Evolutionary conservation across 2,329 filamentous ascomycete species (phyloP).

Genomic region (Clathrospora elynae): DNA sequence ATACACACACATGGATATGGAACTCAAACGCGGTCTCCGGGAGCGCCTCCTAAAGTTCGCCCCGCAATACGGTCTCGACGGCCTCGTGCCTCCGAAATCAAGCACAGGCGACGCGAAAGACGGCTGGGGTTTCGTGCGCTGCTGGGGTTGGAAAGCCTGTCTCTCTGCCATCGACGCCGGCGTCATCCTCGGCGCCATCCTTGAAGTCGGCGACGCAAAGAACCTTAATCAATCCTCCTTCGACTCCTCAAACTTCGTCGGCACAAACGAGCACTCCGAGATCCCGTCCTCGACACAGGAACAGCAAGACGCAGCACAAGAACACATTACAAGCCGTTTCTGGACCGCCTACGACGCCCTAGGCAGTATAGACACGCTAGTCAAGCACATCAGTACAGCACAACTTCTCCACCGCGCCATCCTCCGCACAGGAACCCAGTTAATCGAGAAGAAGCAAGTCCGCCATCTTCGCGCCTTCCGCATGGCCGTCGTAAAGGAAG

Average conservation of each 20-base stretch:
- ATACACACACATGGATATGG: constrained; percentile 98
- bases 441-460: constrained; percentile 93
- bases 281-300: constrained; percentile 25
- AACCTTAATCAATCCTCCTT: constrained; percentile 39
- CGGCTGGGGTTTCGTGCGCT: constrained; percentile 95
- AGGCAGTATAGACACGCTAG: constrained; percentile 67
- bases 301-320: constrained; percentile 46
- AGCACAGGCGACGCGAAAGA: constrained; percentile 76
- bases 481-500: constrained; percentile 94
- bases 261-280: constrained; percentile 34
- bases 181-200: constrained; percentile 87
- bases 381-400: constrained; percentile 77
- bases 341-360: constrained; percentile 65
- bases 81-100: constrained; percentile 74
- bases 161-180: constrained; percentile 91
- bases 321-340: constrained; percentile 59
- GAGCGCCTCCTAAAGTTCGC: constrained; percentile 89
- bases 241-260: constrained; percentile 38
- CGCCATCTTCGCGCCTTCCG: constrained; percentile 90
- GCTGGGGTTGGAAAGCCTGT: constrained; percentile 97
- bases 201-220: constrained; percentile 79
- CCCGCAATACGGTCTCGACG: constrained; percentile 89
- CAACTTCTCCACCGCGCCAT: constrained; percentile 92
- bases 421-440: constrained; percentile 84
- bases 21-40: constrained; percentile 85